Percentiles rank a stretch among this genome's conserved stretches.
phyloP scores from a whole-genome alignment of 2,329 filamentous ascomycete genomes.

The Talaromyces amestolkiae region DNA sequence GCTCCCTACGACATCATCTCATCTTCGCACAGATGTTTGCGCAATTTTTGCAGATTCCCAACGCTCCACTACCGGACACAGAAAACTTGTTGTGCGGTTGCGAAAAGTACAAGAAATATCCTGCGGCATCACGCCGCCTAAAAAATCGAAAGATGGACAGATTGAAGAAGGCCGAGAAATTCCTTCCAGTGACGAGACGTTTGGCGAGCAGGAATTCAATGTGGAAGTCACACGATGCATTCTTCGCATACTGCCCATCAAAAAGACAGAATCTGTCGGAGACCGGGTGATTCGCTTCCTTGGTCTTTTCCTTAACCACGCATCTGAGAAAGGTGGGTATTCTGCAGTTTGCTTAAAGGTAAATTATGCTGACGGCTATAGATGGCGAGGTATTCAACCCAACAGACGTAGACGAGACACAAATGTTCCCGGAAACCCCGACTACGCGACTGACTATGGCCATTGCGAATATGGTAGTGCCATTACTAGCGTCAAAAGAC shows the following conservation, averaged over 20 bases:
- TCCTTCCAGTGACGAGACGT: constrained; percentile 57
- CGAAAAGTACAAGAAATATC: constrained; percentile 89
- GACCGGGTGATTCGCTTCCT: constrained; percentile 83
- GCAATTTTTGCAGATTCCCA: constrained; percentile 78
- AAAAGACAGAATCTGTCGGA: constrained; percentile 85
- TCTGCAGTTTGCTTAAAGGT: neutral
- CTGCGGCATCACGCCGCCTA: constrained; percentile 53
- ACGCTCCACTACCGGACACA: constrained; percentile 81
- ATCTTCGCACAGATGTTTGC: constrained; percentile 71
- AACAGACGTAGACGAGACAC: constrained; percentile 65
- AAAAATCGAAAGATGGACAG: constrained; percentile 48
- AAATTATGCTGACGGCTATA: constrained; percentile 29
- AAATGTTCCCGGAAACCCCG: constrained; percentile 75
- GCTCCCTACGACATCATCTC: constrained; percentile 42
- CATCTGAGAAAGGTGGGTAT: constrained; percentile 55
- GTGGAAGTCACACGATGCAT: constrained; percentile 80
- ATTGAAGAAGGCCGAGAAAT: constrained; percentile 51
- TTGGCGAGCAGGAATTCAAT: constrained; percentile 85
- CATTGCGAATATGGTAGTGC: constrained; percentile 70
- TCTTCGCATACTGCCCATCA: constrained; percentile 76
- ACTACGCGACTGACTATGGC: constrained; percentile 73
- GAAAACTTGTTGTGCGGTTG: constrained; percentile 82
- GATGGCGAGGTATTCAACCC: constrained; percentile 65
- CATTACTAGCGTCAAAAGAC: constrained; percentile 81
- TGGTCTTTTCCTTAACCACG: constrained; percentile 77